Evolutionary conservation across 345 rosid species (phyloP).

Genomic region (Bruguiera parviflora): DNA sequence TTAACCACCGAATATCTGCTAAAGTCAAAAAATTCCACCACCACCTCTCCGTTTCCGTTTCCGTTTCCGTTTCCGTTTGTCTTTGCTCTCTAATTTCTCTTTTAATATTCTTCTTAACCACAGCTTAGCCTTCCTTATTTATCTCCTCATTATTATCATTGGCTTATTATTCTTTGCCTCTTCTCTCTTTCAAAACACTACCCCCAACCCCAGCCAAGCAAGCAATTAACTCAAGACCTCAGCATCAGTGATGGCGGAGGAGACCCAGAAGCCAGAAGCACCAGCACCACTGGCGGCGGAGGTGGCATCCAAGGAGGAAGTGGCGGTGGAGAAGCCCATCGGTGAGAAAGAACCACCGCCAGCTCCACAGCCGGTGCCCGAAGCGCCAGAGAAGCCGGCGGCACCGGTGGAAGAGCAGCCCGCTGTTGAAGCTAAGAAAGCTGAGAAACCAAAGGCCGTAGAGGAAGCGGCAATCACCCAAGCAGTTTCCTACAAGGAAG

Average conservation of each 20-base stretch:
- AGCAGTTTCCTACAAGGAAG: slow-evolving; percentile 25
- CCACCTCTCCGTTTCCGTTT: neutral
- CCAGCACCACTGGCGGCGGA: slow-evolving; percentile 11
- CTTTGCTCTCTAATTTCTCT: neutral
- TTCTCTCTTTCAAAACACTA: neutral
- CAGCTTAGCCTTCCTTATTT: no score
- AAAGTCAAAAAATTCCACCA: no score
- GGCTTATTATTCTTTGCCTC: neutral
- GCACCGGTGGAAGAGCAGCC: neutral
- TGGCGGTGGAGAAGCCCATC: slow-evolving; percentile 26
- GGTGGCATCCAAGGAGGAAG: slow-evolving; percentile 17
- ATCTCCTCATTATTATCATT: no score
- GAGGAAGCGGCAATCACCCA: slow-evolving; percentile 14
- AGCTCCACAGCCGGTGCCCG: slow-evolving; percentile 32
- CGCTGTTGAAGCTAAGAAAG: slow-evolving; percentile 4
- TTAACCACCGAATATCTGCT: neutral
- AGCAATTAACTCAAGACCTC: no score
- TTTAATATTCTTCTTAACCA: no score
- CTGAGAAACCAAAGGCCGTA: slow-evolving; percentile 15
- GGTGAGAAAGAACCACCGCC: slow-evolving; percentile 33
- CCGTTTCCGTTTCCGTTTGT: slow-evolving; percentile 3
- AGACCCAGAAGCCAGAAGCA: slow-evolving; percentile 36
- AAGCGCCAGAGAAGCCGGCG: slow-evolving; percentile 6
- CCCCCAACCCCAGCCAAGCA: neutral
- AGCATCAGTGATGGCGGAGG: slow-evolving; percentile 39